Conservation (phyloP, 2,329 filamentous ascomycete species). For the Nemania diffusa region DNA sequence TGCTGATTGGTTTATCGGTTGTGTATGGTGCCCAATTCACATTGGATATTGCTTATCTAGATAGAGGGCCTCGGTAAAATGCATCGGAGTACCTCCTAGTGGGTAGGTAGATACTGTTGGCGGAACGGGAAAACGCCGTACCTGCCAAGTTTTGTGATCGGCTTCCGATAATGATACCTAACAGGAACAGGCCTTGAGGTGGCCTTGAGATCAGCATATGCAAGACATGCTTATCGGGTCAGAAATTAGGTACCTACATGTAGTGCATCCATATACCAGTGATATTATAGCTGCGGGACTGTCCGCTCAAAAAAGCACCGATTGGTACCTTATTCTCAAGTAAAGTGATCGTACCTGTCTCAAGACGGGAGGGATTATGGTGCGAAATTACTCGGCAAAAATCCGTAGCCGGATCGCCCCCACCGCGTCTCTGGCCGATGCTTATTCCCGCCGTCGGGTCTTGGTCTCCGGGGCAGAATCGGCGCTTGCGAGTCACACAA, state of each 20-base stretch:
- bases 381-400: constrained; percentile 5
- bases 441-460: constrained; percentile 36
- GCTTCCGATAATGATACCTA: constrained; percentile 15
- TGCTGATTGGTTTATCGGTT: background rate
- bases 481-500: constrained; percentile 36
- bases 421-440: constrained; percentile 21
- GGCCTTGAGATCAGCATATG: background rate
- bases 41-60: background rate
- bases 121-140: constrained; percentile 8
- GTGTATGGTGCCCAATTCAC: background rate
- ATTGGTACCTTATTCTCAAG: background rate
- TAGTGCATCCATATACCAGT: background rate
- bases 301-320: background rate
- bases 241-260: background rate
- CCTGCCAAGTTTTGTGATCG: constrained; percentile 11
- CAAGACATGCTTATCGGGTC: background rate
- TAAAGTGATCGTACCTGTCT: background rate
- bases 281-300: background rate
- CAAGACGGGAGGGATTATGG: constrained; percentile 5
- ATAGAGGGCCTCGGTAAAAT: background rate
- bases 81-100: background rate
- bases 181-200: background rate
- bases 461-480: constrained; percentile 39
- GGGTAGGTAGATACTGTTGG: constrained; percentile 8
- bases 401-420: constrained; percentile 12